Base-by-base conservation (phyloP, 371 early-diverging fungal species). In the Batkoa obscura region DNA sequence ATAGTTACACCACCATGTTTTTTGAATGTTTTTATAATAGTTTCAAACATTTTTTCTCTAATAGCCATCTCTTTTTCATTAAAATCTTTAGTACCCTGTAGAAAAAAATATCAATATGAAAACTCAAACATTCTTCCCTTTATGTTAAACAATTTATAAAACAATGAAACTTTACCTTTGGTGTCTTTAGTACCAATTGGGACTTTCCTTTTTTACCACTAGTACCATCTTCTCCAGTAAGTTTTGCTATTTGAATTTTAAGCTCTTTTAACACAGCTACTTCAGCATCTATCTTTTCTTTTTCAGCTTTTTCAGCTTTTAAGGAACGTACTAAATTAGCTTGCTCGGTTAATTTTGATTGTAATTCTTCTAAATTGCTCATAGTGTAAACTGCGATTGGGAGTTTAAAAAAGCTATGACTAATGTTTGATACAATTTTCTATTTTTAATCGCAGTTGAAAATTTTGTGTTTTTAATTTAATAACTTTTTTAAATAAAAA, bases 1-100 rank as follows among this genome's bases (percentile, higher is more conserved):
- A 99, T 94, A 0, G 95, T 90, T 37, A 95, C 88, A 38, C 87
- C 99, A 46, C 98, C 98, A 72, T 98, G 96, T 58, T 79, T 79
- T 66, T 94, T 88, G 71, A 97, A 99, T 8, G 95, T 80, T 2
- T 60, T 56, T 50, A 76, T 83, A 58, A 93, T 89, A 17, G 84
- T 91, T 8, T 72, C 66, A 60, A 98, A 90, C 43, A 99, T 88
- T 58, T 82, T 67, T 63, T 95, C 88, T 37, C 99, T 81, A 58
- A 96, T 69, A 13, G 91, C 84, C 88, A 93, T 94, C 61, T 98
- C 98, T 62, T 84, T 81, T 50, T 90, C 90, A 51, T 72, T 76
- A 64, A 89, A 96, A 74, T 99, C 99, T 64, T 80, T 80, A 52
- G 99, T 99, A 8, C 99, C 99, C 86, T 94, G 57, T 31, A 34